Evolutionary conservation across 2,329 filamentous ascomycete genomes (phyloP).

Genomic region (Fusarium guadeloupense): DNA sequence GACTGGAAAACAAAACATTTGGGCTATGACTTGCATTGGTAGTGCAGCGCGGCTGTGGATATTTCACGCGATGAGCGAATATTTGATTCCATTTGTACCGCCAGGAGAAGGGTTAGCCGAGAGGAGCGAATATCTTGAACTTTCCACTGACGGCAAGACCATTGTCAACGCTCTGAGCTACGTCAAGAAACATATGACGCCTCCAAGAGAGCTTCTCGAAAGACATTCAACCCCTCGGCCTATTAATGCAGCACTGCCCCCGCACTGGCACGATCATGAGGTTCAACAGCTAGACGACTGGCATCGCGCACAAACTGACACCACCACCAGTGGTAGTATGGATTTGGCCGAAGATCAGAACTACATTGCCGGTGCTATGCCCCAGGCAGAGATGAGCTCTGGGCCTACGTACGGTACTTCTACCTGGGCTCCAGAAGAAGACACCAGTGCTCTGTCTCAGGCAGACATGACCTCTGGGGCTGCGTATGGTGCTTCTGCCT

Average conservation of each 20-base stretch:
- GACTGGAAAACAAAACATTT: background rate
- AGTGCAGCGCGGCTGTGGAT: background rate
- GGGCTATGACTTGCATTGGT: background rate
- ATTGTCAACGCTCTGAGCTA: background rate
- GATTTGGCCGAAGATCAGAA: background rate
- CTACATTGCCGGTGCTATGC: too few relatives aligned
- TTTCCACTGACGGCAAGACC: background rate
- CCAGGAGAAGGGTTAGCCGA: background rate
- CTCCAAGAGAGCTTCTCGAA: background rate
- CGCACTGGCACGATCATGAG: too few relatives aligned
- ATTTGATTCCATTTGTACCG: background rate
- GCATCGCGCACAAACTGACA: too few relatives aligned
- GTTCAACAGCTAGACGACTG: too few relatives aligned
- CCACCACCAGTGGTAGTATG: background rate
- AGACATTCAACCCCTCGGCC: background rate
- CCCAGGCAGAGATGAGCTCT: too few relatives aligned
- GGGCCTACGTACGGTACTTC: too few relatives aligned
- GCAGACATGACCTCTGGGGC: too few relatives aligned
- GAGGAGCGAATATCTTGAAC: background rate
- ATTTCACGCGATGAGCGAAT: background rate
- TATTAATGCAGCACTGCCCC: too few relatives aligned
- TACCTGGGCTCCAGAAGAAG: too few relatives aligned
- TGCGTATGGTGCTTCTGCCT: too few relatives aligned
- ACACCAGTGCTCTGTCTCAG: too few relatives aligned
- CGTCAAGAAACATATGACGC: background rate